A percentile compares a stretch with the other conserved stretches of the same genome.
These are phyloP conservation scores for Dissophora ornata DNA, from an alignment of 192 early-diverging fungal genomes.

Conservation along the genomic window DNA sequence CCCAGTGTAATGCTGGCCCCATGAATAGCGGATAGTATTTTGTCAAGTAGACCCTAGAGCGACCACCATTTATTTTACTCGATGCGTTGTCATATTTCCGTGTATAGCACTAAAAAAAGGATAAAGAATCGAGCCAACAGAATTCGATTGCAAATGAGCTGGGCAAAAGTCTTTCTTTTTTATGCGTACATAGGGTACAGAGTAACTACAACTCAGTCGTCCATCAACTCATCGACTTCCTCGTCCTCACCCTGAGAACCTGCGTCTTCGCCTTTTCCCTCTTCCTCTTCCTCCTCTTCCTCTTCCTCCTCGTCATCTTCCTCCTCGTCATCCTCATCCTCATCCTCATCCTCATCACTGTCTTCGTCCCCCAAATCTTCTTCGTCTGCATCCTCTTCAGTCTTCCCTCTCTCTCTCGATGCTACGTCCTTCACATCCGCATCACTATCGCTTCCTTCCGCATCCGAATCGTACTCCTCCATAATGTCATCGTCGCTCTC, in stretches of 20 bases:
- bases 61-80: no score
- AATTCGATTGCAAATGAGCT: no score
- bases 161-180: no score
- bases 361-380: constrained; percentile 19
- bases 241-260: constrained; percentile 14
- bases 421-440: neutral
- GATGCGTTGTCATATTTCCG: no score
- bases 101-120: no score
- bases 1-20: no score
- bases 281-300: constrained; percentile 12
- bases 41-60: no score
- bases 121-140: no score
- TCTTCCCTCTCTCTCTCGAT: neutral
- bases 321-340: constrained; percentile 19
- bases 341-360: constrained; percentile 11
- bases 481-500: constrained; percentile 49
- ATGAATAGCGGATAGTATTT: no score
- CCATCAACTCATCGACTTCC: constrained; percentile 7
- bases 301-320: constrained; percentile 23
- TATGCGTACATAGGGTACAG: no score
- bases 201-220: no score
- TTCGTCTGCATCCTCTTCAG: constrained; percentile 1
- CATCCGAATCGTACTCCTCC: constrained; percentile 49
- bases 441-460: constrained; percentile 20
- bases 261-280: constrained; percentile 16